Conservation (phyloP, 331 rosid genomes). For the Quercus phellos region DNA sequence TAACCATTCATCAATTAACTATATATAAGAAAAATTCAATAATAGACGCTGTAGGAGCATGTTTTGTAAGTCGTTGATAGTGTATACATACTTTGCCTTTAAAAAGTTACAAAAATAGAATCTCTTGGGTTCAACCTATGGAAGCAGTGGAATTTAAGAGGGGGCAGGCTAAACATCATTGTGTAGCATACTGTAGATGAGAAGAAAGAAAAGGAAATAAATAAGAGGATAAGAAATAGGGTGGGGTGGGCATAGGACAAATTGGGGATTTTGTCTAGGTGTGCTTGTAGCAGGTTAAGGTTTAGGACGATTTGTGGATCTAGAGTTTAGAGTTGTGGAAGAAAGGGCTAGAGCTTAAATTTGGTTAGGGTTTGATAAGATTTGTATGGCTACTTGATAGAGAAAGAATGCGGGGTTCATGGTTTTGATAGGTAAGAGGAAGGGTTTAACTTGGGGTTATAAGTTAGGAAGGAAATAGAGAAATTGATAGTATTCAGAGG, state of each 20-base stretch:
- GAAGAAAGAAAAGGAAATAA: not conserved
- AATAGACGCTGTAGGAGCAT: not conserved
- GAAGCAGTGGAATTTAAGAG: not conserved
- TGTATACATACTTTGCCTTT: not conserved
- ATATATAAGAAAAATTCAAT: not conserved
- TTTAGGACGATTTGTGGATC: too few species aligned
- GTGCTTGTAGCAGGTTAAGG: too few species aligned
- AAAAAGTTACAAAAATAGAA: not conserved
- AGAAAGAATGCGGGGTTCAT: too few species aligned
- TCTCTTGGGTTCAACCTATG: not conserved
- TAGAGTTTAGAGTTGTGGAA: too few species aligned
- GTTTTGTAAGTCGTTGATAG: not conserved
- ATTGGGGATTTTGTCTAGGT: too few species aligned
- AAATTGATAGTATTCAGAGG: too few species aligned
- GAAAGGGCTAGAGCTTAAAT: too few species aligned
- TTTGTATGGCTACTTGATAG: too few species aligned
- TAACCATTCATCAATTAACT: not conserved
- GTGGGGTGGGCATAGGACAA: not conserved
- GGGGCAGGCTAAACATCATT: not conserved
- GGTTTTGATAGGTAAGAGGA: too few species aligned
- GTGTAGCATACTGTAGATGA: not conserved
- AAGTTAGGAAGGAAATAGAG: too few species aligned
- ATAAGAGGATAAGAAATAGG: not conserved
- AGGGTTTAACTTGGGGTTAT: too few species aligned
- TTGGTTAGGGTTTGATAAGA: too few species aligned